A percentile compares a stretch with the other conserved stretches of the same genome.
phyloP scores from a whole-genome alignment of 768 basidiomycete species.

The Pleurotus platypus region DNA sequence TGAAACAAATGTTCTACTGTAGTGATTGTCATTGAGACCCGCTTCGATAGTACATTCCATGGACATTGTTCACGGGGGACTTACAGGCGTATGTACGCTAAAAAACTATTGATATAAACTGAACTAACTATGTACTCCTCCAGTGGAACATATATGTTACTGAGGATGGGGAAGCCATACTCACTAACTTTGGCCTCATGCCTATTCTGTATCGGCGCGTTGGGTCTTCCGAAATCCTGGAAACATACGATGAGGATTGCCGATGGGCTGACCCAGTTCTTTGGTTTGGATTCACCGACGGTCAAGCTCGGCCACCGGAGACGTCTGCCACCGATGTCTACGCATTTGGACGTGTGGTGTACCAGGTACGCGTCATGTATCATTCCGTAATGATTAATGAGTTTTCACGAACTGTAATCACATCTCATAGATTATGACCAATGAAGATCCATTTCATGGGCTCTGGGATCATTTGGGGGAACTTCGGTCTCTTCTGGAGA shows the following conservation, averaged over 20 bases:
- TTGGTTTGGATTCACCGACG: neutral
- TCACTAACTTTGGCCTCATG: constrained; percentile 9
- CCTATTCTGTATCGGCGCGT: neutral
- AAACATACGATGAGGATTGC: neutral
- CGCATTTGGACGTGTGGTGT: constrained; percentile 3
- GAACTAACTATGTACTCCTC: neutral
- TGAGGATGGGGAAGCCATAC: neutral
- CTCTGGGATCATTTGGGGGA: neutral
- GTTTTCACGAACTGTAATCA: neutral
- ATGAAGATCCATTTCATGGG: neutral
- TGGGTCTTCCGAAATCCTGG: neutral
- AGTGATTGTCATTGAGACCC: neutral
- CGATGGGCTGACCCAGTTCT: constrained; percentile 6
- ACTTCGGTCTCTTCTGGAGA: neutral
- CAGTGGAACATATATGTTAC: constrained; percentile 8
- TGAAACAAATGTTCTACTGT: neutral
- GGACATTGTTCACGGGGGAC: constrained; percentile 5
- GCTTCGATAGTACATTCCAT: constrained; percentile 4
- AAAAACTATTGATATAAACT: neutral
- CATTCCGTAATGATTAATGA: neutral
- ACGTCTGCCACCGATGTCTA: neutral
- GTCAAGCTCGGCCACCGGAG: neutral
- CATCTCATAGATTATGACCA: neutral
- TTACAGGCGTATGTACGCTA: constrained; percentile 2
- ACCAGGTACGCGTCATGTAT: neutral